phyloP scores from a whole-genome alignment of 1,139 yeast genomes.

The Zygoascus sp. region DNA sequence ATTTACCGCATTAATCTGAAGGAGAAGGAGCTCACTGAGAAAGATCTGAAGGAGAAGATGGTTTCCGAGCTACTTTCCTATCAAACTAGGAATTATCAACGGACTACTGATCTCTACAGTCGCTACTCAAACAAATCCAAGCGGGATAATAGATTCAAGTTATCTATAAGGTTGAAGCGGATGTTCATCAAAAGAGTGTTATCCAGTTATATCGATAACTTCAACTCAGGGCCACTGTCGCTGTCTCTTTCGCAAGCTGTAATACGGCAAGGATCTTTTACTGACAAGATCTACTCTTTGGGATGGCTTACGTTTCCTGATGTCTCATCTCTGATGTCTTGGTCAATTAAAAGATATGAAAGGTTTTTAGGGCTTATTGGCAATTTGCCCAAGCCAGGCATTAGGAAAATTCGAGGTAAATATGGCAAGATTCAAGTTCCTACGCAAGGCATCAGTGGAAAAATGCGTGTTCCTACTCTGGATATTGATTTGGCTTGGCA shows the following conservation, averaged over 20 bases:
- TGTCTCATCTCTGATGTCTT: slow-evolving; percentile 26
- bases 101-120: no score
- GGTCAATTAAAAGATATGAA: slow-evolving; percentile 31
- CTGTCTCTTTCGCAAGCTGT: slow-evolving; percentile 37
- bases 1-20: neutral
- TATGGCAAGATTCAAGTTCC: no score
- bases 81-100: neutral
- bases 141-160: neutral
- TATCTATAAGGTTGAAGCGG: neutral
- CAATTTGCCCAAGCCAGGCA: neutral
- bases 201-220: slow-evolving; percentile 26
- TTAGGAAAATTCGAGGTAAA: slow-evolving; percentile 5
- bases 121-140: neutral
- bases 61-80: neutral
- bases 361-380: slow-evolving; percentile 32
- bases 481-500: slow-evolving; percentile 44
- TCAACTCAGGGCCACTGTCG: slow-evolving; percentile 15
- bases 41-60: neutral
- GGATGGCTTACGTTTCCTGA: slow-evolving; percentile 35
- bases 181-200: slow-evolving; percentile 10
- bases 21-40: neutral
- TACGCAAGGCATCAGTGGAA: slow-evolving; percentile 11
- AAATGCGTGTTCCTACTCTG: slow-evolving; percentile 38
- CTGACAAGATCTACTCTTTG: slow-evolving; percentile 33
- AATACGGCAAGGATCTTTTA: slow-evolving; percentile 37